Evolutionary conservation across 805 yeast genomes (phyloP), one percentile per base, ranked within the genome.

Genomic region (Pichia kluyveri): DNA sequence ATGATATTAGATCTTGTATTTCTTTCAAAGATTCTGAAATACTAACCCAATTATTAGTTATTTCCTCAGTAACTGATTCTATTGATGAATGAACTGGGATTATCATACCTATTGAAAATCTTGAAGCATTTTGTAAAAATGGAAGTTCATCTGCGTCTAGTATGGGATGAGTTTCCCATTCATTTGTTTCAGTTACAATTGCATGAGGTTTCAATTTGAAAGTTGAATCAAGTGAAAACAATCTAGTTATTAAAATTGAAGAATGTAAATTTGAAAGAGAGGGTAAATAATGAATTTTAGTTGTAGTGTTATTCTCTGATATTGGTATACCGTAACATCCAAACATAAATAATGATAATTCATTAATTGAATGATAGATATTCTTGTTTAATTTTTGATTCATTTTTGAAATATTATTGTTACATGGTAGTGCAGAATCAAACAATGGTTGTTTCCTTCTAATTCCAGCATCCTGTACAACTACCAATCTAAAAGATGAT

Each of bases 301-400:
- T 72, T 12, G 70, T 60, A 23, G 69, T 59, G 18, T 66, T 64
- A 17, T 66, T 60, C 47, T 77, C 80, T 49, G 68, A 73, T 8
- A 74, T 62, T 9, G 79, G 76, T 32, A 77, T 62, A 0, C 82
- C 82, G 46, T 59, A 58, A 45, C 76, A 72, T 12, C 83, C 83
- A 60, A 77, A 77, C 76, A 77, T 75, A 53, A 69, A 74, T 48
- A 73, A 73, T 28, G 74, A 69, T 19, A 77, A 54, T 50, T 77
- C 81, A 47, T 61, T 63, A 23, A 65, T 52, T 17, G 71, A 66
- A 51, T 76, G 79, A 46, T 68, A 65, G 3, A 62, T 61, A 15
- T 69, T 58, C 37, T 66, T 60, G 39, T 67, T 54, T 5, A 55
- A 28, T 18, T 50, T 49, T 23, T 53, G 54, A 31, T 53, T 51